Percentiles rank a stretch among this genome's conserved stretches.
Evolutionary conservation across 768 basidiomycete species (phyloP).

Genomic region (Cystobasidiopsis lactophilus): DNA sequence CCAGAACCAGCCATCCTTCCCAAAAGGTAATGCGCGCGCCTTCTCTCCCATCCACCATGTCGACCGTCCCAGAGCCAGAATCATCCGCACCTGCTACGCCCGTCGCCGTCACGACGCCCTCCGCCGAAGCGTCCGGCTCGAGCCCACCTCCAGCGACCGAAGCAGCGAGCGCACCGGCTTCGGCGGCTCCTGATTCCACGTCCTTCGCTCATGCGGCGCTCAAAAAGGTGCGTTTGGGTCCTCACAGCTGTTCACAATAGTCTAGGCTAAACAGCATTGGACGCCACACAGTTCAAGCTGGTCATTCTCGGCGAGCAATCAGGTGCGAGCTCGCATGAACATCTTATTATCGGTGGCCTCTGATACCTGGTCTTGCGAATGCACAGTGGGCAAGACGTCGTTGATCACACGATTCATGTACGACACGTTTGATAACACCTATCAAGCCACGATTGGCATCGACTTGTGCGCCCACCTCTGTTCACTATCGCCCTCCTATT

Average conservation of each 20-base stretch:
- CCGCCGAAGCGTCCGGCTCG: no score
- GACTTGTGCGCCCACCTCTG: constrained; percentile 37
- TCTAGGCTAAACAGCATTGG: not conserved
- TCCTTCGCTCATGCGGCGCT: constrained; percentile 22
- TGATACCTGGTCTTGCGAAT: constrained; percentile 23
- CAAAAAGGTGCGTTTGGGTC: constrained; percentile 12
- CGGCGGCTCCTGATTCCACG: constrained; percentile 4
- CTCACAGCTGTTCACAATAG: no score
- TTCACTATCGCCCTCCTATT: no score
- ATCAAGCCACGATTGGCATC: constrained; percentile 82
- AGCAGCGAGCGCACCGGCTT: not conserved
- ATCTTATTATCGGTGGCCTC: not conserved
- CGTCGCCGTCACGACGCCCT: no score
- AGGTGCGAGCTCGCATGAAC: not conserved
- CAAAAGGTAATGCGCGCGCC: no score
- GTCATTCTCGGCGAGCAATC: constrained; percentile 21
- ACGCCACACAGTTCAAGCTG: constrained; percentile 18
- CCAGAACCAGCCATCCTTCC: no score
- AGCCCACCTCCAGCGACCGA: not conserved
- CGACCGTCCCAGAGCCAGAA: no score
- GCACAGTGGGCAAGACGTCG: constrained; percentile 98
- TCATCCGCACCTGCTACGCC: no score
- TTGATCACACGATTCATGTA: constrained; percentile 95
- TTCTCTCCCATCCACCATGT: no score
- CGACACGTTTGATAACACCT: constrained; percentile 99